Evolutionary conservation across 2,329 filamentous ascomycete species (phyloP).

Genomic region (Ceratocystis eucalypticola): DNA sequence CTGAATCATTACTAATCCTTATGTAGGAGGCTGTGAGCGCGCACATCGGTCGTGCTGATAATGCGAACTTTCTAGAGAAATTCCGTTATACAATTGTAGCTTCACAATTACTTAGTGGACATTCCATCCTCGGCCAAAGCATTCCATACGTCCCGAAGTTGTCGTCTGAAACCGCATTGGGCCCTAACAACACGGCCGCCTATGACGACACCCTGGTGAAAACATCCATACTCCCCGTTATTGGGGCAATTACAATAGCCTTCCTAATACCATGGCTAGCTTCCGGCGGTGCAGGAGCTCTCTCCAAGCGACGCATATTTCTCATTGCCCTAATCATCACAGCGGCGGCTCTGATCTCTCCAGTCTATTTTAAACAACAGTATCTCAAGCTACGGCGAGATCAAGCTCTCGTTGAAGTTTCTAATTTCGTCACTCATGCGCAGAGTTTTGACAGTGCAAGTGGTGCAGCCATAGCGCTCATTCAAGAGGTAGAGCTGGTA

Average conservation of each 20-base stretch:
- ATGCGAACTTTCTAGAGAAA: conserved; percentile 74
- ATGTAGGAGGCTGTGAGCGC: conserved; percentile 54
- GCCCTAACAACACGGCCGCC: conserved; percentile 22
- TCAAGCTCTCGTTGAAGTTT: conserved; percentile 57
- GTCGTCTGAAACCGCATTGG: background rate
- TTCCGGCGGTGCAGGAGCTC: conserved; percentile 30
- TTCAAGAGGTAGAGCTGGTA: conserved; percentile 92
- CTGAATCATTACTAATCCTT: background rate
- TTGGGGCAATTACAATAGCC: conserved; percentile 53
- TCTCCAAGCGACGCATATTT: conserved; percentile 43
- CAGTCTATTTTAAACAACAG: conserved; percentile 62
- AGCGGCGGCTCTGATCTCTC: conserved; percentile 43
- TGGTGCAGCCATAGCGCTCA: conserved; percentile 62
- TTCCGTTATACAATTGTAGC: conserved; percentile 90
- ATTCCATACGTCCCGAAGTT: conserved; percentile 14
- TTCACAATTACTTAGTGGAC: conserved; percentile 70
- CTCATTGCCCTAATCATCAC: conserved; percentile 34
- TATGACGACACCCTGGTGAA: conserved; percentile 26
- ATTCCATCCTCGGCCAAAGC: conserved; percentile 36
- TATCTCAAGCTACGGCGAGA: conserved; percentile 68
- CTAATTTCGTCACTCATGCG: conserved; percentile 55
- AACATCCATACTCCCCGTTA: conserved; percentile 41
- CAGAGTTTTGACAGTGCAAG: conserved; percentile 70
- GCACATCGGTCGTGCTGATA: conserved; percentile 62
- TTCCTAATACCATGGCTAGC: conserved; percentile 61